Conservation (phyloP, 2,329 filamentous ascomycete genomes). For the Fusarium nelsonii region DNA sequence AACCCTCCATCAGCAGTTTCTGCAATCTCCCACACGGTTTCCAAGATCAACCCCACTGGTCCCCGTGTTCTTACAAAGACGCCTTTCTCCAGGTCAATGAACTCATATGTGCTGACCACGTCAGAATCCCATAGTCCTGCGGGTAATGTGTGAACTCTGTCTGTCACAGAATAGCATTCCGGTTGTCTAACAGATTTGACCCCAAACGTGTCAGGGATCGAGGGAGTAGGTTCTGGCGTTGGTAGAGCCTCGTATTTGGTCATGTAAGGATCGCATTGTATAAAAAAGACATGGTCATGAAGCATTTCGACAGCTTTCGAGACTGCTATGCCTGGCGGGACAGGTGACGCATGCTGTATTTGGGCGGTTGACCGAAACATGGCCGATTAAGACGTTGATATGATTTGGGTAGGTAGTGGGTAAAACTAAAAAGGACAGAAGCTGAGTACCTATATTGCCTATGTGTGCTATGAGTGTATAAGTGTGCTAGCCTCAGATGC, state of each 20-base stretch:
- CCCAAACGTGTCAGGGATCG: slow-evolving; percentile 48
- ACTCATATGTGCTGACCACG: slow-evolving; percentile 67
- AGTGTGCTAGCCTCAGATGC: not conserved
- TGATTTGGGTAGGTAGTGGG: not conserved
- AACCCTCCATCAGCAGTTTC: slow-evolving; percentile 50
- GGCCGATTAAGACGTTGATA: not conserved
- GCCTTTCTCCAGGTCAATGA: slow-evolving; percentile 62
- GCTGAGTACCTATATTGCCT: not conserved
- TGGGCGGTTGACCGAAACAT: slow-evolving; percentile 61
- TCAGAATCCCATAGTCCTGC: slow-evolving; percentile 68
- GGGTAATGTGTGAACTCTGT: slow-evolving; percentile 64
- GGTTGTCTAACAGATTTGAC: slow-evolving; percentile 47
- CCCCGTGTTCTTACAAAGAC: slow-evolving; percentile 65
- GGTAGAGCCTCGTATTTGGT: slow-evolving; percentile 56
- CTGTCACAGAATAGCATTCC: slow-evolving; percentile 62
- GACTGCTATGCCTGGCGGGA: slow-evolving; percentile 55
- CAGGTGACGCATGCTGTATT: slow-evolving; percentile 57
- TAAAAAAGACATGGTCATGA: slow-evolving; percentile 65
- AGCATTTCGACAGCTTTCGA: slow-evolving; percentile 59
- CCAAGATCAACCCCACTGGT: slow-evolving; percentile 65
- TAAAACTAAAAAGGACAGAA: not conserved
- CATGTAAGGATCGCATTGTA: slow-evolving; percentile 66
- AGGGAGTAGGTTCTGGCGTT: slow-evolving; percentile 21
- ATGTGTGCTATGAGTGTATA: not conserved
- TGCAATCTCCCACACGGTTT: slow-evolving; percentile 63